These are phyloP conservation scores for Sphaceloma murrayae DNA, from an alignment of 2,329 filamentous ascomycete genomes.

Conservation along the genomic window DNA sequence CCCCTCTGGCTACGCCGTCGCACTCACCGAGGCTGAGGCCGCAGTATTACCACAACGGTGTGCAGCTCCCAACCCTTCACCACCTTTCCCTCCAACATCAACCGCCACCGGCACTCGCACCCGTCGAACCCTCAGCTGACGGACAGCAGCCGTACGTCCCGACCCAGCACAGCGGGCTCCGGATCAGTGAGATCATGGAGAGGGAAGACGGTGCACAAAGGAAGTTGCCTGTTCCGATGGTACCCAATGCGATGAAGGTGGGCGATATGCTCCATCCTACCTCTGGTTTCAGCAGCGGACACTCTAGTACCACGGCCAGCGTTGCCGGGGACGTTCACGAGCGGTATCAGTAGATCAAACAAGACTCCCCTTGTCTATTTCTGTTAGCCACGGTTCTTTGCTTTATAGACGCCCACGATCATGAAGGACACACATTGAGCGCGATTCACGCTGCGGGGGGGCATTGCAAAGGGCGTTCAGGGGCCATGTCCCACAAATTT, in stretches of 20 bases:
- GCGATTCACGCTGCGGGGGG: background rate
- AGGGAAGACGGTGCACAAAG: conserved; percentile 76
- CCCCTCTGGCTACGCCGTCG: conserved; percentile 92
- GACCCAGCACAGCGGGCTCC: conserved; percentile 56
- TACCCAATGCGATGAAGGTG: conserved; percentile 59
- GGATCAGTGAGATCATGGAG: conserved; percentile 87
- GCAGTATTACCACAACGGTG: conserved; percentile 54
- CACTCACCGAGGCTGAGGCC: conserved; percentile 87
- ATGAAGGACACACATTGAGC: conserved; percentile 4
- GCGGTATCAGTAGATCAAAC: conserved; percentile 9
- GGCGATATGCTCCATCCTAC: conserved; percentile 65
- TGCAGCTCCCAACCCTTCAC: conserved; percentile 81
- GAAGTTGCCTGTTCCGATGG: conserved; percentile 82
- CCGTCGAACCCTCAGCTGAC: conserved; percentile 59
- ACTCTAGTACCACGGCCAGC: conserved; percentile 68
- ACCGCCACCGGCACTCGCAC: conserved; percentile 52
- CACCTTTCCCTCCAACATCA: conserved; percentile 55
- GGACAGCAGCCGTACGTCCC: conserved; percentile 50
- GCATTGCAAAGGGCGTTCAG: conserved; percentile 14
- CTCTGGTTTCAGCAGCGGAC: conserved; percentile 61
- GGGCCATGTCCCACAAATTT: no score
- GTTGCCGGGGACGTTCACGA: conserved; percentile 40
- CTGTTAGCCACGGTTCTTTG: background rate
- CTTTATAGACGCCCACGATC: conserved; percentile 10
- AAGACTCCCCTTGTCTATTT: background rate